These are phyloP conservation scores for Ambrosiella beaveri DNA, from an alignment of 2,329 filamentous ascomycete species.

Conservation along the genomic window DNA sequence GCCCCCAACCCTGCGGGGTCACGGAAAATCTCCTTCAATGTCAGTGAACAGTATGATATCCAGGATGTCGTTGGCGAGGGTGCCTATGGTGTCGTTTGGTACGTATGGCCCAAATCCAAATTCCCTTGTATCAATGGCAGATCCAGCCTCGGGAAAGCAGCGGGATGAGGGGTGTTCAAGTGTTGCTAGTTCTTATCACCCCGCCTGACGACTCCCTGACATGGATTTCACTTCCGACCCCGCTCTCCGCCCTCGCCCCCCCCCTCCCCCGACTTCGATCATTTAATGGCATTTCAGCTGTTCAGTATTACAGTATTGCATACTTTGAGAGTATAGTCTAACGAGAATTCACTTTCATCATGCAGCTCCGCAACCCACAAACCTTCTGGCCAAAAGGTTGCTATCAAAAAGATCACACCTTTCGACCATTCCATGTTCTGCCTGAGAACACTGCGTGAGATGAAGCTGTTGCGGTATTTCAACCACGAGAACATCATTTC, in stretches of 20 bases:
- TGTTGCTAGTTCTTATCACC: not conserved
- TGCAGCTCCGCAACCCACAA: constrained; percentile 88
- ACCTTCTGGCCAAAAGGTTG: constrained; percentile 93
- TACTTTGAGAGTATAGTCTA: not conserved
- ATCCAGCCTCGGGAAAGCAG: not conserved
- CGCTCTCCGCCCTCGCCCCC: not conserved
- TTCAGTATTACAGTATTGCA: too few species aligned
- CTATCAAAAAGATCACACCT: constrained; percentile 99
- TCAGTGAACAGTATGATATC: constrained; percentile 98
- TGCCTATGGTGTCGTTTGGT: constrained; percentile 97
- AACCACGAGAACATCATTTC: constrained; percentile 99
- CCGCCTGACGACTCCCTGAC: not conserved
- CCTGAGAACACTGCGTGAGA: constrained; percentile 86
- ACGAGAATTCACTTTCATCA: not conserved
- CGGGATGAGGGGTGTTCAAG: not conserved
- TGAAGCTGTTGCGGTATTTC: constrained; percentile 98
- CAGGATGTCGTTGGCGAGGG: constrained; percentile 98
- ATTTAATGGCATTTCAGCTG: not conserved
- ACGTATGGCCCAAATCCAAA: constrained; percentile 23
- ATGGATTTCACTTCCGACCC: not conserved
- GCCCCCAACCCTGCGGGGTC: constrained; percentile 43
- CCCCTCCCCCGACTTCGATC: not conserved
- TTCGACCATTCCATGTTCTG: constrained; percentile 99
- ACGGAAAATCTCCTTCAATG: constrained; percentile 98
- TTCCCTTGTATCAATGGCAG: not conserved